phyloP scores from a whole-genome alignment of 306 rosid species.

The Inga oerstediana region DNA sequence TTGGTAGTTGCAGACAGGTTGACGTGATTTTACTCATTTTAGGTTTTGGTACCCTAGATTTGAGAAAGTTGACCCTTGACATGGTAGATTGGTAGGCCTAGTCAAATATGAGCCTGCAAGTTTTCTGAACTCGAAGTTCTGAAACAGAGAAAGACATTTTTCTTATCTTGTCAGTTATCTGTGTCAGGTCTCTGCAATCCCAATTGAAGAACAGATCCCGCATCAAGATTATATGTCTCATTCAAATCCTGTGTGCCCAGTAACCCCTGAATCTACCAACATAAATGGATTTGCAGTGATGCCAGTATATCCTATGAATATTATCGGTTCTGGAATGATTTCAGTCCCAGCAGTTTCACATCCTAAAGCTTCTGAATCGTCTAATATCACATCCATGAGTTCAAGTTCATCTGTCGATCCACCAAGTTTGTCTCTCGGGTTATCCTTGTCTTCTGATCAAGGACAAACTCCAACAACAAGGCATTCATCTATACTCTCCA shows the following conservation, averaged over 20 bases:
- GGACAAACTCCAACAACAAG: conserved; percentile 64
- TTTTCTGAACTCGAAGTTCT: neutral
- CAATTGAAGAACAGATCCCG: conserved; percentile 72
- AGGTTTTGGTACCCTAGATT: conserved; percentile 10
- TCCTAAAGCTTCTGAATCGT: conserved; percentile 36
- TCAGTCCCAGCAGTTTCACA: conserved; percentile 44
- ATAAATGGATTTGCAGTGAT: conserved; percentile 51
- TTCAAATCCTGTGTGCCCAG: conserved; percentile 47
- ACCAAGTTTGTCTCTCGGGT: conserved; percentile 70
- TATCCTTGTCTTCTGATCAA: conserved; percentile 71
- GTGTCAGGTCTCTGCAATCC: conserved; percentile 65
- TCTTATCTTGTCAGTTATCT: conserved; percentile 23
- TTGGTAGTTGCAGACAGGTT: conserved; percentile 15
- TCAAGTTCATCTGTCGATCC: conserved; percentile 54
- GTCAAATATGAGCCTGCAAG: neutral
- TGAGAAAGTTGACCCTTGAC: conserved; percentile 25
- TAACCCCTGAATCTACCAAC: conserved; percentile 52
- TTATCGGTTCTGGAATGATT: conserved; percentile 42
- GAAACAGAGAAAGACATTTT: conserved; percentile 2
- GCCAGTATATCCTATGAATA: conserved; percentile 49
- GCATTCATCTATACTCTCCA: conserved; percentile 60
- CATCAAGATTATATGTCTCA: conserved; percentile 57
- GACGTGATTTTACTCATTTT: conserved; percentile 23
- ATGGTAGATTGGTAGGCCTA: neutral
- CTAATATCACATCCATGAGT: conserved; percentile 43